A percentile compares a stretch with the other conserved stretches of the same genome.
Evolutionary conservation across 1,139 yeast genomes (phyloP).

Genomic region (Lizanozyma gosingica): DNA sequence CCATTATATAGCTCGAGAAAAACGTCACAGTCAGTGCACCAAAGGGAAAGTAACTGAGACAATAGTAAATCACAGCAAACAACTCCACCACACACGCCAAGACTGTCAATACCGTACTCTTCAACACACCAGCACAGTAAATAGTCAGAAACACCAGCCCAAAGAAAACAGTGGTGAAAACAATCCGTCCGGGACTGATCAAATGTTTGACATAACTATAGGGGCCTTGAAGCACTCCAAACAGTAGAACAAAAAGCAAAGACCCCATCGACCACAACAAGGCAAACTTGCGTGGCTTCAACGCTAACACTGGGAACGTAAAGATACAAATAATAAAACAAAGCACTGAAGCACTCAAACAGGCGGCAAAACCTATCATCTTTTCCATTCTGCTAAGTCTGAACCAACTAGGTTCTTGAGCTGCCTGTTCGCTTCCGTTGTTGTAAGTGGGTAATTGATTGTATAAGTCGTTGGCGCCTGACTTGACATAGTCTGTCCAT

Average conservation of each 20-base stretch:
- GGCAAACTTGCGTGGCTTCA: slow-evolving; percentile 88
- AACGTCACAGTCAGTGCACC: slow-evolving; percentile 84
- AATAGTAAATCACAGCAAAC: slow-evolving; percentile 80
- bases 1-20: slow-evolving; percentile 70
- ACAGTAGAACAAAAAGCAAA: slow-evolving; percentile 73
- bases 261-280: slow-evolving; percentile 90
- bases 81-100: slow-evolving; percentile 70
- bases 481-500: slow-evolving; percentile 38
- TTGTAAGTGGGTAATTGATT: slow-evolving; percentile 30
- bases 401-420: slow-evolving; percentile 46
- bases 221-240: slow-evolving; percentile 92
- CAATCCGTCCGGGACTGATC: slow-evolving; percentile 63
- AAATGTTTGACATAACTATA: slow-evolving; percentile 67
- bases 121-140: slow-evolving; percentile 42
- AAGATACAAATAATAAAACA: slow-evolving; percentile 80
- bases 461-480: slow-evolving; percentile 35
- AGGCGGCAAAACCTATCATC: slow-evolving; percentile 66
- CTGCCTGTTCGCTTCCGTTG: slow-evolving; percentile 13
- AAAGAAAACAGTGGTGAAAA: slow-evolving; percentile 75
- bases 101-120: slow-evolving; percentile 70
- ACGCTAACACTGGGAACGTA: slow-evolving; percentile 79
- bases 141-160: slow-evolving; percentile 64
- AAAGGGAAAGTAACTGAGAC: slow-evolving; percentile 89
- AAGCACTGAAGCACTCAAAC: slow-evolving; percentile 64
- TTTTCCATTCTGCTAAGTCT: slow-evolving; percentile 70